Evolutionary conservation across 1,284 basidiomycete genomes (phyloP).

Genomic region (Irpex sp.): DNA sequence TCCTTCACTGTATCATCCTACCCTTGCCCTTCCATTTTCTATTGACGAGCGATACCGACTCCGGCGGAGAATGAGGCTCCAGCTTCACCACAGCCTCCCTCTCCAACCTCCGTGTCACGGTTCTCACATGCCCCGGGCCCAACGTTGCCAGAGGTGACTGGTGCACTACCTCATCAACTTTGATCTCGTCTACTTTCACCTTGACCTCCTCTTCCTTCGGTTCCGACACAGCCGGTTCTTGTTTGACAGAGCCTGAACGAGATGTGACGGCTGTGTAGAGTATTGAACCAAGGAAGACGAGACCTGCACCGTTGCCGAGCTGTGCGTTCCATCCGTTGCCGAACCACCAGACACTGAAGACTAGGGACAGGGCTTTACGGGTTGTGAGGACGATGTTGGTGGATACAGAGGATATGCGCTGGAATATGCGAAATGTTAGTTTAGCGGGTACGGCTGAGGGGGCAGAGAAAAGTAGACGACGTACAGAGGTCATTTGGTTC

Average conservation of each 20-base stretch:
- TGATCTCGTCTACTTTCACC: not conserved
- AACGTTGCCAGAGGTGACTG: too few species aligned
- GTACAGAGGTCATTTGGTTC: conserved; percentile 72
- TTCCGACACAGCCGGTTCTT: not conserved
- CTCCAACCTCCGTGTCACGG: not conserved
- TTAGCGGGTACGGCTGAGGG: not conserved
- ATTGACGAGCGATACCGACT: not conserved
- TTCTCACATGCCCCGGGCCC: not conserved
- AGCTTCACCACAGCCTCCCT: not conserved
- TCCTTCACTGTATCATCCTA: not conserved
- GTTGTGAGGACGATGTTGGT: conserved; percentile 68
- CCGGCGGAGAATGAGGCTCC: not conserved
- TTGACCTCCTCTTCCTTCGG: not conserved
- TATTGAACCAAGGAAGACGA: conserved; percentile 64
- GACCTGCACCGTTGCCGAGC: conserved; percentile 53
- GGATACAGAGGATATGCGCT: conserved; percentile 69
- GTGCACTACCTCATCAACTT: too few species aligned
- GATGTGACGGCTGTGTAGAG: conserved; percentile 35
- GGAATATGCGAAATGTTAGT: not conserved
- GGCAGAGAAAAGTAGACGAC: conserved; percentile 22
- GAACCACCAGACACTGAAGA: conserved; percentile 74
- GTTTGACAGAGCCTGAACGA: not conserved
- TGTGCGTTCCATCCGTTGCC: conserved; percentile 59
- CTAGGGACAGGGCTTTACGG: conserved; percentile 66
- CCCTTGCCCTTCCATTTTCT: not conserved